These are phyloP conservation scores for Penicillium expansum DNA, from an alignment of 2,329 filamentous ascomycete species.

Conservation along the genomic window DNA sequence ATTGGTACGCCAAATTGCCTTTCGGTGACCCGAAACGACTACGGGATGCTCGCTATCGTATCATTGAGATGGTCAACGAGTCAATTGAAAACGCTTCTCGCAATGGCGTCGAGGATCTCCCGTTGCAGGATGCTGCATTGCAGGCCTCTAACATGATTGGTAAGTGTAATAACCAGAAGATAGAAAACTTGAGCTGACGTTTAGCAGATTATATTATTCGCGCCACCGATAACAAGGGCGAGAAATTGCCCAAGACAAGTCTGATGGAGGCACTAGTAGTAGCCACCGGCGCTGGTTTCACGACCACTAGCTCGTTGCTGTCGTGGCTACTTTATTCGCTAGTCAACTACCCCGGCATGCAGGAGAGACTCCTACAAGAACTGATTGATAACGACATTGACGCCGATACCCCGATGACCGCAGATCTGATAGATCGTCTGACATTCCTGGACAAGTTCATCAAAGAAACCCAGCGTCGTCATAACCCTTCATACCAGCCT, in stretches of 20 bases:
- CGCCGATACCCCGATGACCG: slow-evolving; percentile 46
- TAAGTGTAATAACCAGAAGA: background rate
- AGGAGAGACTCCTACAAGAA: slow-evolving; percentile 59
- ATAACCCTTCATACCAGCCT: slow-evolving; percentile 63
- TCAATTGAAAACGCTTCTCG: slow-evolving; percentile 18
- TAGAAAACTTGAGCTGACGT: background rate
- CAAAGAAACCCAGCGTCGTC: slow-evolving; percentile 60
- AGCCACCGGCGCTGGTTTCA: slow-evolving; percentile 59
- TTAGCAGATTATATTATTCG: slow-evolving; percentile 52
- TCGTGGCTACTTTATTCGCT: slow-evolving; percentile 59
- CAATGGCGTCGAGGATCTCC: slow-evolving; percentile 19
- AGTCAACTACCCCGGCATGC: slow-evolving; percentile 54
- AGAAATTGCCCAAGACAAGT: slow-evolving; percentile 21
- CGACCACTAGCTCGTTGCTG: slow-evolving; percentile 57
- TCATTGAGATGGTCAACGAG: slow-evolving; percentile 20
- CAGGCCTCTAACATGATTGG: slow-evolving; percentile 22
- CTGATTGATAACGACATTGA: slow-evolving; percentile 51
- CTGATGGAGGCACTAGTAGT: slow-evolving; percentile 48
- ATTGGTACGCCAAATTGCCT: slow-evolving; percentile 57
- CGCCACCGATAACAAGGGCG: slow-evolving; percentile 34
- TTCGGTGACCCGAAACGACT: slow-evolving; percentile 57
- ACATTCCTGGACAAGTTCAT: slow-evolving; percentile 48
- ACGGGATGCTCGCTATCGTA: slow-evolving; percentile 18
- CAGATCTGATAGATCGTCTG: slow-evolving; percentile 50
- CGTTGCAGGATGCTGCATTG: slow-evolving; percentile 21